phyloP scores from a whole-genome alignment of 192 early-diverging fungal genomes.

The Diversispora epigaea region DNA sequence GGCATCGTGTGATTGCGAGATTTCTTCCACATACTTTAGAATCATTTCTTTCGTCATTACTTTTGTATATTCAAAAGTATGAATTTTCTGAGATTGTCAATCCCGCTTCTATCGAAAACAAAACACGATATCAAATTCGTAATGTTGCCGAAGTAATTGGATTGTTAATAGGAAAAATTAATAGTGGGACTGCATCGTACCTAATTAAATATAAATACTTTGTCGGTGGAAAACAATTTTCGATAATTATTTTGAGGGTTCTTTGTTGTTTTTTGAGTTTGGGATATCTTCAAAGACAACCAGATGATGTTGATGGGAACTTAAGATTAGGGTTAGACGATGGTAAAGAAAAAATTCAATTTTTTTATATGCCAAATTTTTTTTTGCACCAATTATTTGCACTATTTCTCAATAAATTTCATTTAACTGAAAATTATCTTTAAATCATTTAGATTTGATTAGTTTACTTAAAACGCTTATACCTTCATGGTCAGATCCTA shows the following conservation, averaged over 20 bases:
- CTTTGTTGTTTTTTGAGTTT: constrained; percentile 29
- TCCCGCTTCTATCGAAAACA: constrained; percentile 2
- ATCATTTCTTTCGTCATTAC: constrained; percentile 11
- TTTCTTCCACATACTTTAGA: constrained; percentile 11
- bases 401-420: neutral
- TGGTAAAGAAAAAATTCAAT: no score
- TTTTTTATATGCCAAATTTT: neutral
- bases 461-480: constrained; percentile 14
- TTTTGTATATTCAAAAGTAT: neutral
- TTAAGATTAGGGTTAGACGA: neutral
- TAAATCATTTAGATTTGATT: neutral
- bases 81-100: constrained; percentile 1
- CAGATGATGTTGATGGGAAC: neutral
- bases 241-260: constrained; percentile 15
- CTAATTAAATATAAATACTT: constrained; percentile 29
- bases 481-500: constrained; percentile 26
- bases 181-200: neutral
- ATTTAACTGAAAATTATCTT: neutral
- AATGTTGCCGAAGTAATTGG: constrained; percentile 10
- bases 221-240: constrained; percentile 26
- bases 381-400: neutral
- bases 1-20: neutral
- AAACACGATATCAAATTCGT: constrained; percentile 5
- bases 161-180: constrained; percentile 17
- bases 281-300: neutral